Evolutionary conservation across 129 eudicot species (phyloP), one percentile per base, ranked within the genome.

Genomic region (Dittrichia graveolens): DNA sequence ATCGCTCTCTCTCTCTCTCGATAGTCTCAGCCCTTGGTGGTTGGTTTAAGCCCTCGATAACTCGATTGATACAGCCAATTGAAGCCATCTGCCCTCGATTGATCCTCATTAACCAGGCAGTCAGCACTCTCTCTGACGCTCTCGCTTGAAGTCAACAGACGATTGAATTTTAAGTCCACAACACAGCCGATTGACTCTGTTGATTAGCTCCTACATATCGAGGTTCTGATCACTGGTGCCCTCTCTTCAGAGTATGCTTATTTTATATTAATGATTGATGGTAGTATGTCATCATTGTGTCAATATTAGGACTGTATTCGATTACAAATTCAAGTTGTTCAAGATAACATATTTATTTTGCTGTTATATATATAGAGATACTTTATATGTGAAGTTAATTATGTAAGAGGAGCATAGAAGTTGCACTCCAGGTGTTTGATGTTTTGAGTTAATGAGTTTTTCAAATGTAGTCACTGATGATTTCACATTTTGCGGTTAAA

Each of bases 351-450:
- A 16, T 38, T 3, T 73, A 42, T 50, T 50, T 52, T 49, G n/a
- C 49, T 16, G 71, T 62, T 10, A 34, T 49, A 60, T 50, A 5
- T 3, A n/a, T n/a, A n/a, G n/a, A 50, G 43, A 14, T 61, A 7
- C 24, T 61, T 10, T 38, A 8, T 72, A 24, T 14, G 50, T 44
- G 58, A 60, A 45, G 60, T 35, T 45, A 35, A 67, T 34, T 60
- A 37, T 19, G 24, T 56, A 9, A 9, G 43, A 40, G n/a, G 54
- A 50, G 57, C 38, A 52, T 4, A 44, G 34, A 43, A 15, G 47
- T 74, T 75, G 66, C 73, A 64, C 58, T 3, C 72, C 44, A 65
- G 65, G 41, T 75, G 61, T 56, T 56, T 6, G 53, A 75, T 54
- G 59, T 67, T 76, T 67, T 76, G 61, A 18, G 37, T 76, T 49